phyloP scores from a whole-genome alignment of 306 rosid genomes.

The Prunus davidiana region DNA sequence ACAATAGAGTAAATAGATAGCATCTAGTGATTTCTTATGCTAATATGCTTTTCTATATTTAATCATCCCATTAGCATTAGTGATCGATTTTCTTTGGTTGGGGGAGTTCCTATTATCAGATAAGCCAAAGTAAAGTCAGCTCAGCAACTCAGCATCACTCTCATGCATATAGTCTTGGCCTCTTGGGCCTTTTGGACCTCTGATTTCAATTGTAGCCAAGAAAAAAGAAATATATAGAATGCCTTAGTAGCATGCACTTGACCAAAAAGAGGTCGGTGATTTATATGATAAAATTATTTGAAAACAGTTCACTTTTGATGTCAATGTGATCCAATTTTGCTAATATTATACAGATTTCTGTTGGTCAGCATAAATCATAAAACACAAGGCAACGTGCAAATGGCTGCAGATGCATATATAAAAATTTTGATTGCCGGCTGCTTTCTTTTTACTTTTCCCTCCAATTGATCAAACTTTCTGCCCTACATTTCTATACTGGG shows the following conservation, averaged over 20 bases:
- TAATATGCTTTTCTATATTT: neutral
- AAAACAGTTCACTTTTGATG: neutral
- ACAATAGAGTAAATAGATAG: neutral
- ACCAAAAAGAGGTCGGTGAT: neutral
- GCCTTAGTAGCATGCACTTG: neutral
- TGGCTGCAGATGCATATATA: neutral
- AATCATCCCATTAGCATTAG: conserved; percentile 5
- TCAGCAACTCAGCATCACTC: neutral
- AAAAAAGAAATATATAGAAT: neutral
- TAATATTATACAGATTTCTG: neutral
- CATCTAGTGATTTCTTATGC: conserved; percentile 1
- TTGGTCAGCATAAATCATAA: neutral
- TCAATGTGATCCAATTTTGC: neutral
- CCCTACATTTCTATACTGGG: conserved; percentile 18
- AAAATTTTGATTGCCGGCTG: neutral
- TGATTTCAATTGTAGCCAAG: neutral
- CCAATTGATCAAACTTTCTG: neutral
- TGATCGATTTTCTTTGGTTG: neutral
- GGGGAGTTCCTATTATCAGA: neutral
- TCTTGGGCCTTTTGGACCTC: neutral
- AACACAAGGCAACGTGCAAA: conserved; percentile 7
- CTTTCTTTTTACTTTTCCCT: neutral
- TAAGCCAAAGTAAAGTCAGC: conserved; percentile 2
- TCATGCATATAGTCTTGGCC: neutral
- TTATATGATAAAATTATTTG: neutral